Conservation (phyloP, 495 filamentous ascomycete species). For the Chaetomidium leptoderma region DNA sequence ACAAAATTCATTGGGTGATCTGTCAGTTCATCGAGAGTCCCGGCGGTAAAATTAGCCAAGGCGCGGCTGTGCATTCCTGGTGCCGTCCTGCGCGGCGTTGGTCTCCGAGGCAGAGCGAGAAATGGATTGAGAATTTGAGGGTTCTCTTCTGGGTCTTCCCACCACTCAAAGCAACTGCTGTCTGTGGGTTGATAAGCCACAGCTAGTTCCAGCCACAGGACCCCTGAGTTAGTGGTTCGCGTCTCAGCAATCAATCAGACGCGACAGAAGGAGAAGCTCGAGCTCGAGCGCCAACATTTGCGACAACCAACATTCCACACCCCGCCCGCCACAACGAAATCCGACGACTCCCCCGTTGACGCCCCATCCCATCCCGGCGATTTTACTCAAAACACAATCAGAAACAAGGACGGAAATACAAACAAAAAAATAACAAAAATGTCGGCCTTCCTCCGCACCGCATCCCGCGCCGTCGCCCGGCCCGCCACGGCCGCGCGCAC, state of each 20-base stretch:
- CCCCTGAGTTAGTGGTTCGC: background rate
- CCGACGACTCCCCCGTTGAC: background rate
- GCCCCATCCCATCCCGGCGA: background rate
- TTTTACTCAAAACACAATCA: background rate
- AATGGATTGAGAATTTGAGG: background rate
- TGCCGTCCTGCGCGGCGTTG: background rate
- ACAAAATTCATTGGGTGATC: background rate
- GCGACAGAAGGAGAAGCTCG: background rate
- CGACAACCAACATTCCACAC: background rate
- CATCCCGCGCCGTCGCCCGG: constrained; percentile 31
- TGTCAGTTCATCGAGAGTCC: background rate
- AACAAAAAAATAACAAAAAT: constrained; percentile 20
- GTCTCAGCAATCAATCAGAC: constrained; percentile 6
- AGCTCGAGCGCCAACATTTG: background rate
- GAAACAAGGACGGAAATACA: background rate
- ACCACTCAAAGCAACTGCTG: no score
- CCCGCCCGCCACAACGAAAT: background rate
- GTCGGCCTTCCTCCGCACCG: constrained; percentile 45
- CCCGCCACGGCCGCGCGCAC: constrained; percentile 44
- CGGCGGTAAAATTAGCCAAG: constrained; percentile 1
- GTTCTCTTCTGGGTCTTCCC: no score
- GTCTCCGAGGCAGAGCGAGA: background rate
- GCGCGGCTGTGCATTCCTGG: background rate
- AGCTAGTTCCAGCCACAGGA: background rate
- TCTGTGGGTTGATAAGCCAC: no score